These are phyloP conservation scores for Micractinium conductrix DNA, from an alignment of 139 green algal species.

Conservation along the genomic window DNA sequence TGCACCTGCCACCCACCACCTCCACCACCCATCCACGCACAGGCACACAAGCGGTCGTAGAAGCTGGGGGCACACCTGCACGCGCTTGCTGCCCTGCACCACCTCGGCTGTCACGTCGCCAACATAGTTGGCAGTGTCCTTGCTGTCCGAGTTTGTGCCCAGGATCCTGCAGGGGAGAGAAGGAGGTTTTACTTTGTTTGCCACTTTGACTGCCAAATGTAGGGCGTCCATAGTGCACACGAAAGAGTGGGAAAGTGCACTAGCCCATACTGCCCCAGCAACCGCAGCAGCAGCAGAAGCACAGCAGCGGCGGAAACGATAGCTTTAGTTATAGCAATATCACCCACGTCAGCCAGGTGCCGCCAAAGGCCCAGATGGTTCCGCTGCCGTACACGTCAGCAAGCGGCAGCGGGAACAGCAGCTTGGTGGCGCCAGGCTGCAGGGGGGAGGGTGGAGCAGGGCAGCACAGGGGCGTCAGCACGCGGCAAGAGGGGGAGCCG, in stretches of 20 bases:
- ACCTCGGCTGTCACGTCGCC: background rate
- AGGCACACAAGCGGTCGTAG: too few relatives aligned
- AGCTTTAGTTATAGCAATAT: too few relatives aligned
- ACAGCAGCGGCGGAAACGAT: too few relatives aligned
- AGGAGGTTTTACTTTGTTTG: too few relatives aligned
- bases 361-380: constrained; percentile 20
- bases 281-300: background rate
- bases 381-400: constrained; percentile 9
- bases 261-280: background rate
- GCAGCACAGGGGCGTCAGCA: background rate
- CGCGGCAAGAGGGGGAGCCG: too few relatives aligned
- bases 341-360: constrained; percentile 25
- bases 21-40: too few relatives aligned
- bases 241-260: too few relatives aligned
- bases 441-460: background rate
- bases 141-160: constrained; percentile 12
- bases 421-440: constrained; percentile 6
- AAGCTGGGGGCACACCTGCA: too few relatives aligned
- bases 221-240: too few relatives aligned
- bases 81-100: background rate
- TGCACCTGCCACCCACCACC: too few relatives aligned
- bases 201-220: too few relatives aligned
- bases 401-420: background rate
- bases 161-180: background rate
- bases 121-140: background rate